phyloP scores from a whole-genome alignment of 2,329 filamentous ascomycete species.

The Sclerotinia borealis region DNA sequence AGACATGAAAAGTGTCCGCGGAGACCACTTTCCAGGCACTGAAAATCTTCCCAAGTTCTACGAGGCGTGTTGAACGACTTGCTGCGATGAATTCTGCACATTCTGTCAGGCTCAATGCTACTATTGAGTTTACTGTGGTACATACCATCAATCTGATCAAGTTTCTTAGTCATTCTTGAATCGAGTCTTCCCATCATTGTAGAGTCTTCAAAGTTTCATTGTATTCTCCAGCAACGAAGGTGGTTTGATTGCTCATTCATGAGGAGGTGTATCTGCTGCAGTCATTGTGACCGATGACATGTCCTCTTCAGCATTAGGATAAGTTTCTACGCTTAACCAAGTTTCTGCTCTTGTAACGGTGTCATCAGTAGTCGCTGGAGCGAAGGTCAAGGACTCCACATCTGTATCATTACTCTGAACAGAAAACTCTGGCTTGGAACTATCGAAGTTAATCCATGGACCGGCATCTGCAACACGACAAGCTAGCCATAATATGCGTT shows the following conservation, averaged over 20 bases:
- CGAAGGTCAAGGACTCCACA: slow-evolving; percentile 7
- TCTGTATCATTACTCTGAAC: neutral
- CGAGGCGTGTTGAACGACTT: neutral
- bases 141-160: slow-evolving; percentile 1
- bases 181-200: neutral
- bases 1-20: neutral
- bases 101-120: neutral
- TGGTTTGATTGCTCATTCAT: neutral
- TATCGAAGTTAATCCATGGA: slow-evolving; percentile 9
- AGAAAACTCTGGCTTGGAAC: slow-evolving; percentile 8
- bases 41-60: neutral
- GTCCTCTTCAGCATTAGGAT: slow-evolving; percentile 9
- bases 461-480: slow-evolving; percentile 14
- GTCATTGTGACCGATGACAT: slow-evolving; percentile 3
- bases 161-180: neutral
- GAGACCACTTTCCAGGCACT: neutral
- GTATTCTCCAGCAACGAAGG: neutral
- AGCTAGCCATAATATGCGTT: slow-evolving; percentile 25
- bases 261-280: neutral
- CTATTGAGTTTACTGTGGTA: neutral
- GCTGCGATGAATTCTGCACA: neutral
- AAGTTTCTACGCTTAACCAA: slow-evolving; percentile 1
- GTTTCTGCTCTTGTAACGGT: neutral
- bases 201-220: neutral
- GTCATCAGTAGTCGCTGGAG: slow-evolving; percentile 1